These are phyloP conservation scores for Scenedesmus sp. DNA, from an alignment of 163 green algal genomes.

Conservation along the genomic window DNA sequence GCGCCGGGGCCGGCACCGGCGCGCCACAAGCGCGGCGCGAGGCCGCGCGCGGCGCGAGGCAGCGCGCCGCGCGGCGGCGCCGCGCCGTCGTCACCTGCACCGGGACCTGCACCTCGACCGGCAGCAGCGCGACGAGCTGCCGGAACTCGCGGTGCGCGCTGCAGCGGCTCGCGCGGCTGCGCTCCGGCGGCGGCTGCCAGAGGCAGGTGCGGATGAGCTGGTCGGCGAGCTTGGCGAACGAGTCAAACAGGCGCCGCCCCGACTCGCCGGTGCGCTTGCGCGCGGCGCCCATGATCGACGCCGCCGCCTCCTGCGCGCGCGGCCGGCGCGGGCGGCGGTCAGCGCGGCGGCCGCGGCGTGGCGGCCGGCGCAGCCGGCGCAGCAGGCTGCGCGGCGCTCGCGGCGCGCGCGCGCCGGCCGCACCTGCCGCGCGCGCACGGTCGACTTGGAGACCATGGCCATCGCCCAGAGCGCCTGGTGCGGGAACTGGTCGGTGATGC, in stretches of 20 bases:
- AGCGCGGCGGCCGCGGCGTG: too few relatives aligned
- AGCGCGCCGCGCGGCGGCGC: not conserved
- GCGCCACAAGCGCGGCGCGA: too few relatives aligned
- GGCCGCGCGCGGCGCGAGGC: too few relatives aligned
- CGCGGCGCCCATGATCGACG: conserved; percentile 43
- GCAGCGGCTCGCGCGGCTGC: not conserved
- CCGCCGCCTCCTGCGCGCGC: conserved; percentile 53
- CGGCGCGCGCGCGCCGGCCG: conserved; percentile 1
- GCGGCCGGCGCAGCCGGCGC: not conserved
- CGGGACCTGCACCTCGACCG: conserved; percentile 53
- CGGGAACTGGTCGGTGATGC: conserved; percentile 60
- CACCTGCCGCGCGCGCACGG: conserved; percentile 55
- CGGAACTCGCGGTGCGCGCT: conserved; percentile 51
- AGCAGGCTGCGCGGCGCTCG: too few relatives aligned
- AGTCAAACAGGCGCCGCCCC: conserved; percentile 70
- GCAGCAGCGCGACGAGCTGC: conserved; percentile 56
- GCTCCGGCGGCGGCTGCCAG: conserved; percentile 49
- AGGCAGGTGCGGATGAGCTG: conserved; percentile 73
- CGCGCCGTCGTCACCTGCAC: conserved; percentile 23
- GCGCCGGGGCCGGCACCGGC: too few relatives aligned
- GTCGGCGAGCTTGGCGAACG: conserved; percentile 37
- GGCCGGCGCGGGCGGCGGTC: too few relatives aligned
- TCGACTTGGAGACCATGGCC: conserved; percentile 71
- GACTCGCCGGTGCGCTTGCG: not conserved
- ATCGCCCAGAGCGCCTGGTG: conserved; percentile 90